Base-by-base conservation (phyloP, 441 rosid genomes). In the Erodium texanum region DNA sequence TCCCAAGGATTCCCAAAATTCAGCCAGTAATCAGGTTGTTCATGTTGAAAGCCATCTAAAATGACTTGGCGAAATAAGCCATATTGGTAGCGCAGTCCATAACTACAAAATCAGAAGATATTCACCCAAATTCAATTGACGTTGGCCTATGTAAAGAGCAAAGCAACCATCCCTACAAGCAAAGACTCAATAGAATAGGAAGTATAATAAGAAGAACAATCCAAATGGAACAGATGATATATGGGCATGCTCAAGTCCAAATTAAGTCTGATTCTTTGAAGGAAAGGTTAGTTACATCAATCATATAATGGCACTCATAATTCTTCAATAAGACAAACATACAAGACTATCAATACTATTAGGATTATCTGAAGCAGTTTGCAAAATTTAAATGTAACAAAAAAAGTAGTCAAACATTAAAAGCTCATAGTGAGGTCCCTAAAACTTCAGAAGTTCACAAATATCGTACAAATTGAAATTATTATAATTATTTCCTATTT, bases 1-100 rank as follows among this genome's bases (percentile, higher is more conserved):
- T 85, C 89, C 89, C 87, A 85, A 34, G 87, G 89, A 70, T 85
- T 85, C 72, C 89, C 89, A 71, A 80, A 82, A 68, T 80, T 80
- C 71, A 85, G 75, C 89, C 89, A 83, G 69, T 80, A 76, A 66
- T 85, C 87, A 65, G 89, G 85, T 50, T 78, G 84, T 38, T 85
- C 87, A 63, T 78, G 83, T 66, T 85, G 87, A 75, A 74, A 80
- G 23, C 87, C 89, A 71, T 83, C 85, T 74, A 77, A 62, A 66
- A 85, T 83, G 38, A 79, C 80, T 79, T 85, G 87, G 66, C 82
- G 82, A 73, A 83, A 85, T 73, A 83, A 64, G 65, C 89, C 89
- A 74, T 85, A 81, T 64, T 85, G 80, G 78, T 82, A 85, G 36
- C 87, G 84, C 22, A 83, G 70, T 54, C 87, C 89, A 70, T 82